Conservation (phyloP, 2,329 filamentous ascomycete genomes). For the Fusarium tuaranense region DNA sequence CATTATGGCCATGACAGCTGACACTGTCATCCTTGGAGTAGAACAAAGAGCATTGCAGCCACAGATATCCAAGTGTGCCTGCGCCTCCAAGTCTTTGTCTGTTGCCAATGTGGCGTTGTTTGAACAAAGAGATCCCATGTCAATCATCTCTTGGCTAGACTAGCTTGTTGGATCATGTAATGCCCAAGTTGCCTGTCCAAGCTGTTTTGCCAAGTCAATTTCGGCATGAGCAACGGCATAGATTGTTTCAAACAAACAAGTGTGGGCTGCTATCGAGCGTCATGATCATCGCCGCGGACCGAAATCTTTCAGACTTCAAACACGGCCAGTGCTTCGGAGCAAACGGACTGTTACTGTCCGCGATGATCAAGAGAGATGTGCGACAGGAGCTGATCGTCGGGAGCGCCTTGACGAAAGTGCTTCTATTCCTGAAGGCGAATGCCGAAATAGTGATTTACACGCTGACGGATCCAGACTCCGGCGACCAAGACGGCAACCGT, state of each 20-base stretch:
- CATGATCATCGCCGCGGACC: slow-evolving; percentile 3
- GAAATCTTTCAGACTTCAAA: neutral
- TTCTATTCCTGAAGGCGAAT: slow-evolving; percentile 8
- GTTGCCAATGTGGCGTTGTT: neutral
- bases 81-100: slow-evolving; percentile 33
- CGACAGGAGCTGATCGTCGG: neutral
- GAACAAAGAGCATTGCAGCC: slow-evolving; percentile 37
- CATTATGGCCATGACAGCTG: neutral
- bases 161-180: neutral
- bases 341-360: neutral
- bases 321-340: neutral
- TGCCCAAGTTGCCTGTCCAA: neutral
- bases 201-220: neutral
- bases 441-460: slow-evolving; percentile 36
- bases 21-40: neutral
- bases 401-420: slow-evolving; percentile 3
- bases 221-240: neutral
- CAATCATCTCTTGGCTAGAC: neutral
- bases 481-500: slow-evolving; percentile 13
- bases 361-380: slow-evolving; percentile 7
- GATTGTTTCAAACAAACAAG: slow-evolving; percentile 37
- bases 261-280: slow-evolving; percentile 2
- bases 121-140: slow-evolving; percentile 19
- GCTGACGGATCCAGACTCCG: slow-evolving; percentile 12
- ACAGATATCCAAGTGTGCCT: slow-evolving; percentile 8